These are phyloP conservation scores for Hanseniaspora meyeri DNA, from an alignment of 805 yeast genomes.

Conservation along the genomic window DNA sequence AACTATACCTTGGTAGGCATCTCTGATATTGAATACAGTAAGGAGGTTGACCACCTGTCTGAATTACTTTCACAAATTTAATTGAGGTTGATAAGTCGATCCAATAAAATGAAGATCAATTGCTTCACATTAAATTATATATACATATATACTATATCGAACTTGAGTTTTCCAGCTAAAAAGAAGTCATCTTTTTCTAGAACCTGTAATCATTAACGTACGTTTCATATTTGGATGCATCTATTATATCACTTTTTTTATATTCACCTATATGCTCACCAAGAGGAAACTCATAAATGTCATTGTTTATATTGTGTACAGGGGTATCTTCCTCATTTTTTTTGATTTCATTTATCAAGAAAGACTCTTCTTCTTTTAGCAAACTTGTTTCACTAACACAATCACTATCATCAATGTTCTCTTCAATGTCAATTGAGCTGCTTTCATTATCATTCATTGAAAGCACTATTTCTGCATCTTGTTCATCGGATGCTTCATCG, in stretches of 20 bases:
- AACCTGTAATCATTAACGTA: background rate
- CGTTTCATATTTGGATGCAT: background rate
- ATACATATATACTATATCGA: background rate
- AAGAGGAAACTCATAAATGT: background rate
- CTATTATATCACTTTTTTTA: background rate
- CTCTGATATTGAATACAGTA: conserved; percentile 40
- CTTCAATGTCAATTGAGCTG: background rate
- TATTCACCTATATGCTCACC: background rate
- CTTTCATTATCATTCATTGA: background rate
- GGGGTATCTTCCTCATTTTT: background rate
- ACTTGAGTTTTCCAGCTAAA: too few species aligned
- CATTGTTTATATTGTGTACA: background rate
- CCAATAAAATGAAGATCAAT: background rate
- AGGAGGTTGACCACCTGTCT: conserved; percentile 49
- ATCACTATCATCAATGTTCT: background rate
- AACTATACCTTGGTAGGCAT: conserved; percentile 57
- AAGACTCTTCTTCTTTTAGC: background rate
- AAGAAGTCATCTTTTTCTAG: background rate
- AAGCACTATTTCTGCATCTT: background rate
- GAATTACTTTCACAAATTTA: conserved; percentile 22
- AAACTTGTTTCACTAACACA: background rate
- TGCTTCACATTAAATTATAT: background rate
- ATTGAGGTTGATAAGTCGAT: background rate
- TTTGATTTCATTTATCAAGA: background rate
- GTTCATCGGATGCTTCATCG: background rate